Conservation (phyloP, 2,329 filamentous ascomycete species). For the Diplodia mutila region DNA sequence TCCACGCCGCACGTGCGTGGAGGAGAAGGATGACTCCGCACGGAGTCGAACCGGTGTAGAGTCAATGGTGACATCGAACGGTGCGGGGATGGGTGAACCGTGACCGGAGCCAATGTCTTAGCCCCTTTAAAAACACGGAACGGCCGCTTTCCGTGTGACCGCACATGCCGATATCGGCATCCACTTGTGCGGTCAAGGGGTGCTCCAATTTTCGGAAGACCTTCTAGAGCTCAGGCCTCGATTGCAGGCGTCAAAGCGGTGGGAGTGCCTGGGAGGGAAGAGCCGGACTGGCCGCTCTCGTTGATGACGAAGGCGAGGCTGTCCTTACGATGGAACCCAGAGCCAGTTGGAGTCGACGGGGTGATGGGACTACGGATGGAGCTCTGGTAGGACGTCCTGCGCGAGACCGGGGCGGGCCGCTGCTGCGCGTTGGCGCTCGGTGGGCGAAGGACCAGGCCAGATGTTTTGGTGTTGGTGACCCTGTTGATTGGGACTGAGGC, state of each 20-base stretch:
- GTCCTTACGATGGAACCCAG: conserved; percentile 21
- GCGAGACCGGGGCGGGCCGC: conserved; percentile 13
- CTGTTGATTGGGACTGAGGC: conserved; percentile 11
- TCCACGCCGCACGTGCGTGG: neutral
- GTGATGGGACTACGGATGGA: conserved; percentile 6
- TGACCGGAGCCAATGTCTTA: neutral
- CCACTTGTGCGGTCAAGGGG: conserved; percentile 5
- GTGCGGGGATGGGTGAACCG: neutral
- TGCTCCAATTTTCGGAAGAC: conserved; percentile 1
- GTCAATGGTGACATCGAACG: neutral
- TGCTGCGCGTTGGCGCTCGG: conserved; percentile 19
- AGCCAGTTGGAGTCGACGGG: conserved; percentile 5
- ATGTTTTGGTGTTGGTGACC: neutral
- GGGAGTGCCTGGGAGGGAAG: conserved; percentile 15
- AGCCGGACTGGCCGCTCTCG: conserved; percentile 18
- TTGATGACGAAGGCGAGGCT: conserved; percentile 26
- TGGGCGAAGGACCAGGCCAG: conserved; percentile 15
- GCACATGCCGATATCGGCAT: conserved; percentile 12
- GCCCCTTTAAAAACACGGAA: neutral
- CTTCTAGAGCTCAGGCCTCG: conserved; percentile 11
- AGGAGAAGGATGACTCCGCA: neutral
- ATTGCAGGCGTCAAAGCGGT: conserved; percentile 19
- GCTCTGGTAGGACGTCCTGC: conserved; percentile 13
- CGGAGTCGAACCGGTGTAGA: neutral
- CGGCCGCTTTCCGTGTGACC: conserved; percentile 2